Evolutionary conservation across 768 basidiomycete genomes (phyloP).

Genomic region (Mycena pura): DNA sequence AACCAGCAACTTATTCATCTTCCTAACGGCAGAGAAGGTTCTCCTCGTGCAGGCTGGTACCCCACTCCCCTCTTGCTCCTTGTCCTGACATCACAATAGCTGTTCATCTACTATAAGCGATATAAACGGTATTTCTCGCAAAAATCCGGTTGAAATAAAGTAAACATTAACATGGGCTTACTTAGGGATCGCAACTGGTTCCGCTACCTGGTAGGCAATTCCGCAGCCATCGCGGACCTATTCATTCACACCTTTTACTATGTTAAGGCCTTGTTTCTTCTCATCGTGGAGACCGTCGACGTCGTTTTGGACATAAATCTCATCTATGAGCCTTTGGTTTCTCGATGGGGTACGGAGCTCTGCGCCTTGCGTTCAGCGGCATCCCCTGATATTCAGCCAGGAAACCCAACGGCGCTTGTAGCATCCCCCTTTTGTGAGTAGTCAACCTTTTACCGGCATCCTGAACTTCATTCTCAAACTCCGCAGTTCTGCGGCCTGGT

Average conservation of each 20-base stretch:
- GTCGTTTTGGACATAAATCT: constrained; percentile 20
- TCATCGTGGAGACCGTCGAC: constrained; percentile 24
- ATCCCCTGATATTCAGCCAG: background rate
- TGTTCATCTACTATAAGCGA: constrained; percentile 10
- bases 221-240: no score
- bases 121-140: constrained; percentile 4
- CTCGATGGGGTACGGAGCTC: constrained; percentile 11
- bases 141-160: background rate
- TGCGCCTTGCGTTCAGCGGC: background rate
- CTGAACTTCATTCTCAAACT: background rate
- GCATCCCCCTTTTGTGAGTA: constrained; percentile 11
- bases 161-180: background rate
- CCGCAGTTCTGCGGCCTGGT: constrained; percentile 18
- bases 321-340: constrained; percentile 25
- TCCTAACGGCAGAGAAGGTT: background rate
- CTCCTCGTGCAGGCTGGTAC: constrained; percentile 9
- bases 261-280: constrained; percentile 20
- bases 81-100: background rate
- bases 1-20: background rate
- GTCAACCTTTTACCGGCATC: no score
- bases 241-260: background rate
- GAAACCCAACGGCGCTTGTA: background rate
- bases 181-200: constrained; percentile 9
- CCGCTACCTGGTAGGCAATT: background rate
- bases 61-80: background rate